Percentiles rank a stretch among this genome's conserved stretches.
phyloP scores from a whole-genome alignment of 1,284 basidiomycete species.

The Sporisorium graminicola region DNA sequence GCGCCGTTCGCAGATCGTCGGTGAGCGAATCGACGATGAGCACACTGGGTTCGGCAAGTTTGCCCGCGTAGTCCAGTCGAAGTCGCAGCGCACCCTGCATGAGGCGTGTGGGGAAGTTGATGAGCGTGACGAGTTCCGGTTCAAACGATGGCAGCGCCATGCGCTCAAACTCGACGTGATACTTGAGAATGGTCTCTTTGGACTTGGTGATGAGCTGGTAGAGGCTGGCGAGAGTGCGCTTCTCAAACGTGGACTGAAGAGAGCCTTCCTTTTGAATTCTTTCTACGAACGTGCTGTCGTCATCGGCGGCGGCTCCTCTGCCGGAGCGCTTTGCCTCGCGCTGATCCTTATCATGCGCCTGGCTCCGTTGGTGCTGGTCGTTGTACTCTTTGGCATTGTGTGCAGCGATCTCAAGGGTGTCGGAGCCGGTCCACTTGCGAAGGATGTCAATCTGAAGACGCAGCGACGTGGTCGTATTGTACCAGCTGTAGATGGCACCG shows the following conservation, averaged over 20 bases:
- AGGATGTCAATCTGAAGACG: slow-evolving; percentile 62
- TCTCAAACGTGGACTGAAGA: slow-evolving; percentile 92
- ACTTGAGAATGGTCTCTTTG: slow-evolving; percentile 86
- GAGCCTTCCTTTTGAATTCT: slow-evolving; percentile 95
- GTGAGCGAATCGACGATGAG: slow-evolving; percentile 92
- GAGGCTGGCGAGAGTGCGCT: slow-evolving; percentile 88
- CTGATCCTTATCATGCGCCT: slow-evolving; percentile 15
- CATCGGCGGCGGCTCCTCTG: slow-evolving; percentile 25
- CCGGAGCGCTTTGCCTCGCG: slow-evolving; percentile 18
- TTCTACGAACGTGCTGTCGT: slow-evolving; percentile 80
- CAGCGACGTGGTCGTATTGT: slow-evolving; percentile 60
- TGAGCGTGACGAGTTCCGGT: slow-evolving; percentile 89
- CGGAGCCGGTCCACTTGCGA: slow-evolving; percentile 66
- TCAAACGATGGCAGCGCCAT: slow-evolving; percentile 95
- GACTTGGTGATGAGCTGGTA: slow-evolving; percentile 87
- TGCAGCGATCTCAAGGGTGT: slow-evolving; percentile 55
- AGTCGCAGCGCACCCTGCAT: slow-evolving; percentile 91
- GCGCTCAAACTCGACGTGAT: slow-evolving; percentile 79
- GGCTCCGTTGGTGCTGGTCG: slow-evolving; percentile 13
- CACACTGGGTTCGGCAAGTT: slow-evolving; percentile 84
- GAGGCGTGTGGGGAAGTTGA: slow-evolving; percentile 93
- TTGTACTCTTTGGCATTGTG: slow-evolving; percentile 19
- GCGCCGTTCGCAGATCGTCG: slow-evolving; percentile 90
- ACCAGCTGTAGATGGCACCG: slow-evolving; percentile 65
- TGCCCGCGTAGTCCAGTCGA: slow-evolving; percentile 89